phyloP scores from a whole-genome alignment of 2,329 filamentous ascomycete species.

The Cercospora citrullina region DNA sequence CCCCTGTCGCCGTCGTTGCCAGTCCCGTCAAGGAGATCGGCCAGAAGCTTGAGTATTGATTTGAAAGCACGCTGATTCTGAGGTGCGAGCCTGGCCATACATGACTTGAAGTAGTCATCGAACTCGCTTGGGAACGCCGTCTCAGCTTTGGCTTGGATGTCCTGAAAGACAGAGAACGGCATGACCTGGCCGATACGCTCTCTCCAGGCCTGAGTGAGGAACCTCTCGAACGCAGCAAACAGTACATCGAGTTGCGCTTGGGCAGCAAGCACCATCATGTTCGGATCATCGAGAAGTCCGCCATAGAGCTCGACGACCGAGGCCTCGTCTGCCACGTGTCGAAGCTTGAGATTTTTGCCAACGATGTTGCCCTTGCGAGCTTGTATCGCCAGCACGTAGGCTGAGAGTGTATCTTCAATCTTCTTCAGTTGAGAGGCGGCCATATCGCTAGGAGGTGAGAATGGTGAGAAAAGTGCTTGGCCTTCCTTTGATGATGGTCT shows the following conservation, averaged over 20 bases:
- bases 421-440: constrained; percentile 63
- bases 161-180: constrained; percentile 67
- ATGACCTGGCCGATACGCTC: constrained; percentile 86
- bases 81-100: constrained; percentile 55
- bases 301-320: constrained; percentile 90
- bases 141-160: constrained; percentile 65
- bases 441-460: constrained; percentile 42
- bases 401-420: constrained; percentile 81
- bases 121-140: constrained; percentile 72
- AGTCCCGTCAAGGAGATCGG: constrained; percentile 84
- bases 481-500: constrained; percentile 38
- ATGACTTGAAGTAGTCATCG: constrained; percentile 58
- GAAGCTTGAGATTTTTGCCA: constrained; percentile 70
- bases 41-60: constrained; percentile 78
- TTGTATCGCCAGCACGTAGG: constrained; percentile 79
- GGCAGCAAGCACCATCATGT: constrained; percentile 70
- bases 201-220: constrained; percentile 82
- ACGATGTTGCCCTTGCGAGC: constrained; percentile 84
- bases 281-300: constrained; percentile 77
- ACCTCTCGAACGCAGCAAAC: constrained; percentile 92
- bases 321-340: constrained; percentile 71
- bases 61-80: constrained; percentile 75
- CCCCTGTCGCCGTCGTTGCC: constrained; percentile 89
- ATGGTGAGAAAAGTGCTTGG: constrained; percentile 52
- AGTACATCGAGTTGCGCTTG: constrained; percentile 80